Percentiles rank a stretch among this genome's conserved stretches.
Evolutionary conservation across 192 early-diverging fungal genomes (phyloP).

Genomic region (Spinellus fusiger): DNA sequence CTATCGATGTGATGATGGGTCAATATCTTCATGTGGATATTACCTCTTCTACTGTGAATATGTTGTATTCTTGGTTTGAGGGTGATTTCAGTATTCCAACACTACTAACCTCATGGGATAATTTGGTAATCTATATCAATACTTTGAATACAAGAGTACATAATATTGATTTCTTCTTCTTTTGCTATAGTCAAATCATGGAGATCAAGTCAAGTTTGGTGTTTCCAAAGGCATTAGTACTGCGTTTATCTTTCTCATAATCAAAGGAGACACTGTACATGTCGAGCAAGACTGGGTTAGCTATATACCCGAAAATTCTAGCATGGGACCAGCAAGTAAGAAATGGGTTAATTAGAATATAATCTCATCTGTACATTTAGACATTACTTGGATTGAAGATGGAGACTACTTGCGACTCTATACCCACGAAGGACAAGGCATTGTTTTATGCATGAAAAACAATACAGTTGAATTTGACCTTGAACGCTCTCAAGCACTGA

Average conservation of each 20-base stretch:
- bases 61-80: conserved; percentile 2
- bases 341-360: background rate
- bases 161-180: background rate
- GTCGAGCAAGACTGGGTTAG: background rate
- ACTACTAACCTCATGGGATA: background rate
- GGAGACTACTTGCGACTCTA: background rate
- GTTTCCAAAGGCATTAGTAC: background rate
- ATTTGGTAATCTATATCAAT: background rate
- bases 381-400: background rate
- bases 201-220: background rate
- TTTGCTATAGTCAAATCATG: background rate
- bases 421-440: conserved; percentile 7
- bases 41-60: background rate
- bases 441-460: background rate
- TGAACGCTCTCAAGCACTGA: background rate
- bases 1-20: background rate
- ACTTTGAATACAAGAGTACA: background rate
- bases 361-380: background rate
- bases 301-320: background rate
- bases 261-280: background rate
- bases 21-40: background rate
- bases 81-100: background rate
- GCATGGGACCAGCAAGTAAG: background rate
- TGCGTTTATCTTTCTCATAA: background rate
- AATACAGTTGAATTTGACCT: background rate